Evolutionary conservation across 2,329 filamentous ascomycete species (phyloP), one percentile per base, ranked within the genome.

Genomic region (Talaromyces amestolkiae): DNA sequence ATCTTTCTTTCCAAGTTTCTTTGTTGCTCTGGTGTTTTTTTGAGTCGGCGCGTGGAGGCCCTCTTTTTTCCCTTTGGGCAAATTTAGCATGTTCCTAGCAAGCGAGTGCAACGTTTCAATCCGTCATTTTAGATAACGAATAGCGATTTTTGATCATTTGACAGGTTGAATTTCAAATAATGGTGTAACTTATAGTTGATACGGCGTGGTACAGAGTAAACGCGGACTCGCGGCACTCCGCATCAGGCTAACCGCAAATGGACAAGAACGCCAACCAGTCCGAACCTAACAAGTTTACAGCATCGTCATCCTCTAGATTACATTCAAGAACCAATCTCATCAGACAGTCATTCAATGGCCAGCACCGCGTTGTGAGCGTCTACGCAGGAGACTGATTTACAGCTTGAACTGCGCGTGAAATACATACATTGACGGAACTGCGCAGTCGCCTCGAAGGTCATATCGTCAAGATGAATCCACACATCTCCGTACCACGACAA

Each of bases 401-500:
- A 15, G 22, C 11, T 27, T 27, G 15, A 31, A 17, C 19, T 24
- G n/a, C 39, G 35, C 11, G 24, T 22, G 56, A n/a, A 2, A 22
- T 35, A 19, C 11, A 17, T 1, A 3, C 17, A n/a, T 51, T 5
- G 5, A 19, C 10, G n/a, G 33, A 22, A 19, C n/a, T 24, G 37
- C 51, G n/a, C 24, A 58, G 24, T 58, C 27, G 39, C 61, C 10
- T 19, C 19, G 35, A 43, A 22, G 17, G 33, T 24, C 27, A 1
- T 7, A 5, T n/a, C 13, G 31, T 45, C 54, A 64, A 59, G n/a
- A 86, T 86, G 85, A 87, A 86, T 72, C 85, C 85, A 69, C 84
- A 85, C 71, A 87, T 87, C 70, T 83, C 84, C 19, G 80, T 86
- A 43, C 85, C 85, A 33, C 82, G 85, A 69, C 85, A 85, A 72